A percentile compares a stretch with the other conserved stretches of the same genome.
phyloP scores from a whole-genome alignment of 257 asterid genomes.

The Paraleonurus japonicus region DNA sequence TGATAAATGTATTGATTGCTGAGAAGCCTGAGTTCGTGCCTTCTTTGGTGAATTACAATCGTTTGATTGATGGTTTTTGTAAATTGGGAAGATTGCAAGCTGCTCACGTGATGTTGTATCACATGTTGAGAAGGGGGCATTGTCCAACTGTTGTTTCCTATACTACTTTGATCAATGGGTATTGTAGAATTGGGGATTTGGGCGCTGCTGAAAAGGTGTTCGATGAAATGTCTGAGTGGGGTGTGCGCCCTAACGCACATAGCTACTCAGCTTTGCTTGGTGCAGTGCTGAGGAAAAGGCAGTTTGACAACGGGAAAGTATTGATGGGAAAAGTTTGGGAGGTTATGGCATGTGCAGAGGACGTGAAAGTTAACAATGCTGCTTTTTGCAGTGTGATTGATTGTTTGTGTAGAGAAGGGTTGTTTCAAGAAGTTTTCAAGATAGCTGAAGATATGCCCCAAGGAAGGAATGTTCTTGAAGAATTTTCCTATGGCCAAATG shows the following conservation, averaged over 20 bases:
- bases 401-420: conserved; percentile 72
- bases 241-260: conserved; percentile 50
- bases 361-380: conserved; percentile 46
- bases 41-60: conserved; percentile 72
- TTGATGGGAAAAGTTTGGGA: conserved; percentile 56
- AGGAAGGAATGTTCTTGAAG: conserved; percentile 53
- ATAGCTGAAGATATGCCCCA: conserved; percentile 84
- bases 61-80: conserved; percentile 64
- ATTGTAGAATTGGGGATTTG: conserved; percentile 50
- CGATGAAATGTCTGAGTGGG: conserved; percentile 66
- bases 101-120: conserved; percentile 66
- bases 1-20: conserved; percentile 42
- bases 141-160: conserved; percentile 61
- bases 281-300: conserved; percentile 48
- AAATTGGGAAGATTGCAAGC: conserved; percentile 34
- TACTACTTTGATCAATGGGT: conserved; percentile 71
- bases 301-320: conserved; percentile 46
- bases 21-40: conserved; percentile 78
- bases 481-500: conserved; percentile 73
- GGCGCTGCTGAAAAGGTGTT: conserved; percentile 57
- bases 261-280: conserved; percentile 57
- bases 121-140: conserved; percentile 65
- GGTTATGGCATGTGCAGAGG: conserved; percentile 48
- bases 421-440: conserved; percentile 65
- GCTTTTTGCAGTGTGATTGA: conserved; percentile 68